Evolutionary conservation across 768 basidiomycete species (phyloP), one percentile per base, ranked within the genome.

Genomic region (Russula foetens): DNA sequence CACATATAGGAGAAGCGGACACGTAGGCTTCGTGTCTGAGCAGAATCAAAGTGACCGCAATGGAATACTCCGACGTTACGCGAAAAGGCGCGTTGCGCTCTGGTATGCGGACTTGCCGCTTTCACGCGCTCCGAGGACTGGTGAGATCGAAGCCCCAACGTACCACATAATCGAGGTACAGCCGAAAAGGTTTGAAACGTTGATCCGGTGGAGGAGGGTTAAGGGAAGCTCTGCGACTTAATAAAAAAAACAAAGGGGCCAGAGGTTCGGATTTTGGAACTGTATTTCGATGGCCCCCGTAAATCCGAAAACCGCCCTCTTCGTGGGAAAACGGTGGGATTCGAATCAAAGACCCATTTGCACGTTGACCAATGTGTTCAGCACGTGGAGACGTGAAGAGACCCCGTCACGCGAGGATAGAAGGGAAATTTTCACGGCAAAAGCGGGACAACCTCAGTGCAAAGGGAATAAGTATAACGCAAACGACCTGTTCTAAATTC

Each of bases 1-100:
- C 56, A 35, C 39, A 53, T 58, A 58, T 57, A 14, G 29, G 33
- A 52, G 60, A 62, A 62, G 61, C 14, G 12, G n/a, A 39, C n/a
- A 23, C 33, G 35, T 29, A 31, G 24, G 11, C 33, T 24, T 52
- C 51, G 17, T 43, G 19, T 46, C n/a, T 8, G n/a, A 15, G 31
- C 43, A 41, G 23, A 29, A 46, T 43, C 31, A 43, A 51, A 56
- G 33, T 41, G 47, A 28, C 23, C 28, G 11, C 41, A 24, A 55
- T 50, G 41, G 53, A 45, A 28, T 14, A 15, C 28, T 62, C 49
- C 51, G 61, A 58, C 17, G 38, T 53, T 26, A 57, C 44, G 44
- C 55, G 31, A 56, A 50, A 38, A 21, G 41, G 26, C 21, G 43
- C 35, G 26, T 21, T 35, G 26, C 35, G 14, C 35, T 29, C 44